Base-by-base conservation (phyloP, 2,329 filamentous ascomycete genomes). In the Sarocladiaceae sp. region DNA sequence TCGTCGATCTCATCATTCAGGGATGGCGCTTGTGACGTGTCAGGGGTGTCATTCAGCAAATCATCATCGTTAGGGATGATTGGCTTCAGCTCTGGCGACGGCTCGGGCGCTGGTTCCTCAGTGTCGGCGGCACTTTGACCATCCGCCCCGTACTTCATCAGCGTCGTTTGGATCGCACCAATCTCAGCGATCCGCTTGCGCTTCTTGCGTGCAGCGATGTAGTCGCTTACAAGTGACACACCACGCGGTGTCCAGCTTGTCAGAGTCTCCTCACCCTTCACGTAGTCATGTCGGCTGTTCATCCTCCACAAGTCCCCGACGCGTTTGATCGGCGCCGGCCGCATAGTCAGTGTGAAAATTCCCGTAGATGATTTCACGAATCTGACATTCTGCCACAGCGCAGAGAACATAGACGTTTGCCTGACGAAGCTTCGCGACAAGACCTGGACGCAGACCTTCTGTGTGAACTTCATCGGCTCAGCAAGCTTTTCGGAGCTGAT, bases 221-320 rank as follows among this genome's bases (percentile, higher is more conserved):
- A 96, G 68, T 99, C 94, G 53, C 85, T 83, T n/a, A 99, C 86
- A 1, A 99, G 73, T 0, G 90, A 95, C 2, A 97, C 88, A 31
- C 94, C 91, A 37, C 94, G 82, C 2, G 94, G 93, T 7, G 86
- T 84, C 94, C 94, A 99, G 53, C 84, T 84, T 2, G 78, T 84
- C 35, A 99, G 75, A 47, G 86, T 79, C 67, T 99, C 94, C 69
- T 99, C 92, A 52, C 94, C 94, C 67, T 96, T 97, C 61, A 99
- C 89, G 64, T 97, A 97, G 66, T 96, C 90, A 62, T 96, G 88
- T 54, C 90, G 86, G 15, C 92, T 97, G 67, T 91, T 95, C 84
- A 97, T 90, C 52, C 94, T 84, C 94, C 94, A 99, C 12, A 99
- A 76, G 65, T 99, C 94, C 3, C 90, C 90, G 1, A 91, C 90